A percentile compares a stretch with the other conserved stretches of the same genome.
Conservation (phyloP, 2,329 filamentous ascomycete genomes). For the Xylaria sp. region DNA sequence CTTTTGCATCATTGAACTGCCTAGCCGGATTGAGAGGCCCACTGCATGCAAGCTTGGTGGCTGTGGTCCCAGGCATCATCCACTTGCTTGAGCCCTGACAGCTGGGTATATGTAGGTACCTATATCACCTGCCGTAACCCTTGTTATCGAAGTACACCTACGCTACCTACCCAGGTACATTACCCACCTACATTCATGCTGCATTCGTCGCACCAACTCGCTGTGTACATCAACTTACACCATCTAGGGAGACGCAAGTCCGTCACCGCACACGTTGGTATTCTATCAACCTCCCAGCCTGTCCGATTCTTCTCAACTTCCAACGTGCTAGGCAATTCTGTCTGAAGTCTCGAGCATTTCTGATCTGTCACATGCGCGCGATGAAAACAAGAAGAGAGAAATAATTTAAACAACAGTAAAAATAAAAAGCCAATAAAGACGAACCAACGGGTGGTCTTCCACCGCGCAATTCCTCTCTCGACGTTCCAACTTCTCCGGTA, state of each 20-base stretch:
- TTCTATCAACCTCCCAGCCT: slow-evolving; percentile 9
- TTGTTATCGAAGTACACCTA: neutral
- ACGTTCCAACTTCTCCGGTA: slow-evolving; percentile 25
- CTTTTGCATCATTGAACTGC: neutral
- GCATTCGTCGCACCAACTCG: slow-evolving; percentile 15
- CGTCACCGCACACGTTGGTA: slow-evolving; percentile 13
- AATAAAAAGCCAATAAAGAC: neutral
- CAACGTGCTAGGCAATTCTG: slow-evolving; percentile 3
- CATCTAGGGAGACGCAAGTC: slow-evolving; percentile 11
- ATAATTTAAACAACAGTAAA: too few species aligned
- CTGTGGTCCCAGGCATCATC: neutral
- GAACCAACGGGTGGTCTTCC: neutral
- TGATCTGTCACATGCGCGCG: neutral
- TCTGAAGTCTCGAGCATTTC: neutral
- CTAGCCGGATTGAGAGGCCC: neutral
- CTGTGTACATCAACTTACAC: slow-evolving; percentile 11
- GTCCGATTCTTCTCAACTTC: slow-evolving; percentile 1
- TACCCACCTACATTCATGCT: slow-evolving; percentile 1
- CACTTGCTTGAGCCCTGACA: neutral
- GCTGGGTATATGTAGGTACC: too few species aligned
- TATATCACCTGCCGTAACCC: too few species aligned
- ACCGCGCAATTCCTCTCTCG: slow-evolving; percentile 6
- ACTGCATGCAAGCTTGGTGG: neutral
- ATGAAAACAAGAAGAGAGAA: slow-evolving; percentile 3
- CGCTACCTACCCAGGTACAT: neutral